Conservation (phyloP, 2,329 filamentous ascomycete genomes). For the Fusarium sambucinum region DNA sequence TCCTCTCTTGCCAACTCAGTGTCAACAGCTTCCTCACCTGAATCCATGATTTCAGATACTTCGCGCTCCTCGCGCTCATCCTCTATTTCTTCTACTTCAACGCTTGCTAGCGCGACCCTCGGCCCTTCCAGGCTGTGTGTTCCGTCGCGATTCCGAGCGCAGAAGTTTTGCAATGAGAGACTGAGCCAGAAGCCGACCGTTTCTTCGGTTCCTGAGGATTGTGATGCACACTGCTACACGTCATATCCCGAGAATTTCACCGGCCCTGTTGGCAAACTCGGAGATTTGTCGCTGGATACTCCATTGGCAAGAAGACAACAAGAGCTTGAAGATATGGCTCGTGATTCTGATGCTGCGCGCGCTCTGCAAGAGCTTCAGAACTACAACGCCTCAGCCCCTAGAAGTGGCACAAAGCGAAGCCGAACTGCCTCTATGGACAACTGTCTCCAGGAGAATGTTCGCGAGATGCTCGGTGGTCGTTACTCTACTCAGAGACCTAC, state of each 20-base stretch:
- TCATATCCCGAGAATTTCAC: constrained; percentile 70
- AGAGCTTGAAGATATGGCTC: constrained; percentile 59
- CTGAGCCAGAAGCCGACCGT: constrained; percentile 64
- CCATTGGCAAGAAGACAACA: constrained; percentile 60
- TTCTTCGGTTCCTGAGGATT: constrained; percentile 69
- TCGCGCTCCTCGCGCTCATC: constrained; percentile 73
- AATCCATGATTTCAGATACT: constrained; percentile 75
- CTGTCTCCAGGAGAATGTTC: constrained; percentile 75
- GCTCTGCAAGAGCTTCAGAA: constrained; percentile 72
- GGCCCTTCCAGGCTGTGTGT: constrained; percentile 63
- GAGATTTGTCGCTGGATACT: constrained; percentile 63
- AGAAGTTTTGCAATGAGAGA: constrained; percentile 70
- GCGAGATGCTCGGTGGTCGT: constrained; percentile 66
- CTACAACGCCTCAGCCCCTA: constrained; percentile 55
- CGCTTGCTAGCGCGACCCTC: constrained; percentile 70
- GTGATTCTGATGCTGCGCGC: constrained; percentile 67
- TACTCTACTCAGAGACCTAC: constrained; percentile 46
- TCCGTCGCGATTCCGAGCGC: constrained; percentile 72
- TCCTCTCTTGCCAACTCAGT: constrained; percentile 73
- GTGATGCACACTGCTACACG: constrained; percentile 63
- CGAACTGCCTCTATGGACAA: constrained; percentile 69
- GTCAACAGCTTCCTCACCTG: constrained; percentile 73
- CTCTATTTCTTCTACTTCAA: constrained; percentile 73
- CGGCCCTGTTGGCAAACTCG: constrained; percentile 64
- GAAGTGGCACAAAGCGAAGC: constrained; percentile 68